A percentile compares a stretch with the other conserved stretches of the same genome.
phyloP scores from a whole-genome alignment of 2,329 filamentous ascomycete species.

The Clarireedia paspali region DNA sequence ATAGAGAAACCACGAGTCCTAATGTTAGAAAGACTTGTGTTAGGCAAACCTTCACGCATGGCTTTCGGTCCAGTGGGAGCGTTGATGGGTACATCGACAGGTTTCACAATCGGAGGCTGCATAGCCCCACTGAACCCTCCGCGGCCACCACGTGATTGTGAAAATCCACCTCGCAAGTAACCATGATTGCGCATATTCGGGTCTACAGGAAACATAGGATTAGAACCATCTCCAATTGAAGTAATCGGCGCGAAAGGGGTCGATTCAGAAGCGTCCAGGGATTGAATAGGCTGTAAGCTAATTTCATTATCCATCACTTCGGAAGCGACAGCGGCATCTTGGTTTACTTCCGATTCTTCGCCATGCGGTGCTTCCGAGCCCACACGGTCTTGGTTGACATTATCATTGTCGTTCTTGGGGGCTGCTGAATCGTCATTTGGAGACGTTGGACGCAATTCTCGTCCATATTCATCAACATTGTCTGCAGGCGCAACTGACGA shows the following conservation, averaged over 20 bases:
- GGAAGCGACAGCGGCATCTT: slow-evolving; percentile 10
- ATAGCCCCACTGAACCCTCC: slow-evolving; percentile 33
- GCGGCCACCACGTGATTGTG: slow-evolving; percentile 28
- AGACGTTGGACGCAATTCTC: slow-evolving; percentile 27
- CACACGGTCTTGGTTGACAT: slow-evolving; percentile 5
- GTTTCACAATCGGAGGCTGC: slow-evolving; percentile 26
- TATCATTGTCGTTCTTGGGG: background rate
- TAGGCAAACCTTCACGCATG: slow-evolving; percentile 82
- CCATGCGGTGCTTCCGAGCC: slow-evolving; percentile 8
- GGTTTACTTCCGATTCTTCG: slow-evolving; percentile 10
- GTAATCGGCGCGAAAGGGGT: slow-evolving; percentile 45
- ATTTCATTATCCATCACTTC: slow-evolving; percentile 10
- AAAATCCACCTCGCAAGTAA: slow-evolving; percentile 26
- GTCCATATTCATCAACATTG: slow-evolving; percentile 31
- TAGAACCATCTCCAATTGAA: slow-evolving; percentile 37
- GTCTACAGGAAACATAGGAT: slow-evolving; percentile 11
- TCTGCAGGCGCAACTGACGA: slow-evolving; percentile 10
- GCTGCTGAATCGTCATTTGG: slow-evolving; percentile 5
- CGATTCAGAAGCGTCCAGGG: slow-evolving; percentile 24
- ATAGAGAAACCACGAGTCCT: slow-evolving; percentile 35
- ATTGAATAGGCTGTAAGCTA: slow-evolving; percentile 27
- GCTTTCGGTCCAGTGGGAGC: slow-evolving; percentile 92
- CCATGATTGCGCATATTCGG: slow-evolving; percentile 15
- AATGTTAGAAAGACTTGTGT: slow-evolving; percentile 66
- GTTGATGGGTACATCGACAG: slow-evolving; percentile 47